Base-by-base conservation (phyloP, 352 stramenopile species). In the Pythium folliculosum region DNA sequence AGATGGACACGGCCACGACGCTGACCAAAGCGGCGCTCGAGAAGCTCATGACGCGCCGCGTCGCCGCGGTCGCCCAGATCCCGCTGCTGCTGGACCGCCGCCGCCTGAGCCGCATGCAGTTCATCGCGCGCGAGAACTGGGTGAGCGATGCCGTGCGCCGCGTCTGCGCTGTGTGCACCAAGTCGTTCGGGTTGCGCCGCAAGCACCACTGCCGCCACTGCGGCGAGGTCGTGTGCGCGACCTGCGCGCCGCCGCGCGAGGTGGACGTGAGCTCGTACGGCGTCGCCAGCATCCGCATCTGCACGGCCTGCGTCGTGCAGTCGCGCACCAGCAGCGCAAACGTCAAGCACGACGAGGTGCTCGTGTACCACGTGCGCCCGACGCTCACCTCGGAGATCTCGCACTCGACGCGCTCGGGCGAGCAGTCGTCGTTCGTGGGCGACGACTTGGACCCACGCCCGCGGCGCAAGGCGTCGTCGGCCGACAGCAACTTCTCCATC, bases 181-280 rank as follows among this genome's bases (percentile, higher is more conserved):
- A 90, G 60, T 64, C 73, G 17, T 93, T 93, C 43, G 66, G 70
- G n/a, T 61, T 91, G 56, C 69, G 77, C 12, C 69, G 83, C 37
- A 80, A 82, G 14, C 85, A 90, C 22, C 85, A 93, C 57, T 93
- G 85, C 61, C 80, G 85, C 21, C 75, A 84, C 62, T 93, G 85
- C 32, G 85, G 85, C 22, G 85, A 93, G 47, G 85, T 93, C 2
- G 83, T 92, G 7, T 93, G 85, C 62, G 77, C 81, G 2, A 79
- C 77, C 6, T 93, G 85, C 27, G 81, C 83, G 21, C 78, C 80
- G n/a, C 71, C 74, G 0, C 80, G 80, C 16, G 75, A 89, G 32
- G 72, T 91, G 0, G 80, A 89, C 43, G 55, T 78, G 21, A 64
- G 51, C 8, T 77, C 51, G 16, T 75, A 73, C 35, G 73, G 74